Base-by-base conservation (phyloP, 805 yeast species). In the Candida boleticola region DNA sequence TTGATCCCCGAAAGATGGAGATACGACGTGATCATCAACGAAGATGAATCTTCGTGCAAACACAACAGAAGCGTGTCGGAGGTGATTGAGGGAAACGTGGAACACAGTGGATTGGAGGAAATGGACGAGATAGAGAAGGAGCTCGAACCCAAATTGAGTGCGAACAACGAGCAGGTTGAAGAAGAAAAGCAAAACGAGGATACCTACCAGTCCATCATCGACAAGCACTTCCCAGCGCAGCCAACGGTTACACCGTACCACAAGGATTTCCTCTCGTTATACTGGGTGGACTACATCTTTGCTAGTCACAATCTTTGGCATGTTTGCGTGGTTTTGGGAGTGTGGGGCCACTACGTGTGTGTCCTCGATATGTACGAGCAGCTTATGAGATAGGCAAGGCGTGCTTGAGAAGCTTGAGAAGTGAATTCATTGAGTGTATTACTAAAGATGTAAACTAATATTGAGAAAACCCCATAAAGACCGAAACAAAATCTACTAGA, bases 301-400 rank as follows among this genome's bases (percentile, higher is more conserved):
- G 76, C 80, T 32, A 87, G 96, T 29, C 99, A 92, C 62, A 90
- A 89, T 55, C 70, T 92, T 23, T 92, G 99, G 99, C 99, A 92
- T 64, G 60, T 89, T 10, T 88, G 85, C 57, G 99, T 93, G 23
- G 76, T 93, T 14, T 73, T 85, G 20, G 99, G 99, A 2, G 81
- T 89, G n/a, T 62, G 85, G 32, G 95, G 95, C 25, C 98, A 92
- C 62, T 93, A 90, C 63, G 71, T 72, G 42, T 92, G 95, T 11
- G 69, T 89, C 29, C 67, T 88, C 47, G 82, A 79, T 43, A 83
- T 90, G 85, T 82, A 82, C 49, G 71, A 69, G 37, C 69, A 67
- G 23, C 50, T 61, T n/a, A 29, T 21, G 5, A 22, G 39, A 6
- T 36, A 36, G 35, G 21, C 11, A 17, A 11, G 35, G 9, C 16